Percentiles rank a stretch among this genome's conserved stretches.
Conservation (phyloP, 768 basidiomycete genomes). For the Panellus pusillus region DNA sequence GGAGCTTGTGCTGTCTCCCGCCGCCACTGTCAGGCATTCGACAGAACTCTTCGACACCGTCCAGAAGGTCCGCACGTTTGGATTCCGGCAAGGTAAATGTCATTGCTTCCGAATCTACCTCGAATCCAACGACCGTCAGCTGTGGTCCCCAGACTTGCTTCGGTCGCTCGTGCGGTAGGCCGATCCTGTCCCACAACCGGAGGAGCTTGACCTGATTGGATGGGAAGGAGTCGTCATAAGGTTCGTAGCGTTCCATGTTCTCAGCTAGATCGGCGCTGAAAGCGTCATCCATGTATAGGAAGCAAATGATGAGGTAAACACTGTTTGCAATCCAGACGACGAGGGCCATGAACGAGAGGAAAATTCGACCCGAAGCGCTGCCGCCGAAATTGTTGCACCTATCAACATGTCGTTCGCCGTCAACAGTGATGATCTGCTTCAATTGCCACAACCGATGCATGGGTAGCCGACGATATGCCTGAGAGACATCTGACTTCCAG, state of each 20-base stretch:
- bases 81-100: constrained; percentile 23
- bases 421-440: constrained; percentile 27
- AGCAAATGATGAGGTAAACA: constrained; percentile 15
- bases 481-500: constrained; percentile 40
- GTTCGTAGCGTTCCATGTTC: constrained; percentile 28
- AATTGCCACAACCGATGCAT: constrained; percentile 34
- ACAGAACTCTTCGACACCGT: constrained; percentile 10
- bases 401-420: constrained; percentile 8
- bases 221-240: constrained; percentile 29
- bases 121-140: constrained; percentile 38
- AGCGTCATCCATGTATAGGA: constrained; percentile 35
- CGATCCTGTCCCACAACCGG: constrained; percentile 38
- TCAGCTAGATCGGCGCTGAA: constrained; percentile 25
- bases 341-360: constrained; percentile 24
- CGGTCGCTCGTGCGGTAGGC: constrained; percentile 36
- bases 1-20: constrained; percentile 16
- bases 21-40: not conserved
- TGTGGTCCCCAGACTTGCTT: constrained; percentile 39
- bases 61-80: constrained; percentile 12
- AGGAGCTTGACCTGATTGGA: constrained; percentile 35
- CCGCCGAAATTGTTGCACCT: constrained; percentile 30
- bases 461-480: constrained; percentile 34
- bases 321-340: constrained; percentile 34
- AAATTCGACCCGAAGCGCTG: constrained; percentile 16
- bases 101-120: constrained; percentile 34